Base-by-base conservation (phyloP, 805 yeast genomes). In the Candida odintsovae region DNA sequence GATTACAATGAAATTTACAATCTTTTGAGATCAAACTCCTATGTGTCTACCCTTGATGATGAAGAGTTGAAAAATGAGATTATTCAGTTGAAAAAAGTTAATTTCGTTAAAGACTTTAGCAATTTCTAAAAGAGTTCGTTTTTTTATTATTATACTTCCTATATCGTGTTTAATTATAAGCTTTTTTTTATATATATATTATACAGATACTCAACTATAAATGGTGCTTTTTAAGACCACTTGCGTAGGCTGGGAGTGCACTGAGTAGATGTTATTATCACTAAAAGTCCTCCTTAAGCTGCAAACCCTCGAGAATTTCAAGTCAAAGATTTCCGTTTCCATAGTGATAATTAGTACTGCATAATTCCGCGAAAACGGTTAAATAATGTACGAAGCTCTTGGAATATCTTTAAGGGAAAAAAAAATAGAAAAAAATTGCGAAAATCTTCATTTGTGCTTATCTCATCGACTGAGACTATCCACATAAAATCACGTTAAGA, bases 81-180 rank as follows among this genome's bases (percentile, higher is more conserved):
- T 42, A 22, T 16, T 8, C 42, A 45, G 2, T 41, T 55, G 29
- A 53, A 51, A 44, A 58, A 52, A 41, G 43, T 47, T 36, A 54
- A 46, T 6, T 56, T 58, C 29, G 42, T 55, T 16, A 58, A 52
- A 31, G 62, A 58, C 42, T 58, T 58, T 22, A 29, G 29, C 6
- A 29, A 31, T 25, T 40, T 47, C 31, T 44, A 44, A 35, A 42
- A 12, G 33, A 29, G n/a, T 42, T 38, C 12, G 25, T 41, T 48
- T 23, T 37, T 45, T 42, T 22, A 25, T 31, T 15, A 4, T 16
- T 16, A 6, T 33, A 3, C 20, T 33, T n/a, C n/a, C n/a, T n/a
- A n/a, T 33, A 33, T 33, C 16, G 36, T 33, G 19, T 33, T 33
- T 10, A 5, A 33, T 6, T 31, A 3, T 31, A n/a, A n/a, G n/a